Conservation (phyloP, 169 alveolate species). For the Neospora caninum region DNA sequence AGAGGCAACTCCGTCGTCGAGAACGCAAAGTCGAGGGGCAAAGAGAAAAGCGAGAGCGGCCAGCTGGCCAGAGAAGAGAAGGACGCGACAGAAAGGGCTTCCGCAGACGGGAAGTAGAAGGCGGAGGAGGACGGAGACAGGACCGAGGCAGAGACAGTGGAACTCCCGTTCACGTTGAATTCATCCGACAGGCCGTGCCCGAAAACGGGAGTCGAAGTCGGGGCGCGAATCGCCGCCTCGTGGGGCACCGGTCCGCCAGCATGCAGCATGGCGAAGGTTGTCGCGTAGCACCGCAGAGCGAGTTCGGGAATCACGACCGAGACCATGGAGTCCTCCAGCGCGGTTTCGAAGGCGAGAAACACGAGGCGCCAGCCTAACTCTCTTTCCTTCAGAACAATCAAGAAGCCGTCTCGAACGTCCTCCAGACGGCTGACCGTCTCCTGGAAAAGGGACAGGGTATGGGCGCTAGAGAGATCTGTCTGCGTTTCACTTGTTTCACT, state of each 20-base stretch:
- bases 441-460: constrained; percentile 27
- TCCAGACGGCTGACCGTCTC: constrained; percentile 44
- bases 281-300: constrained; percentile 36
- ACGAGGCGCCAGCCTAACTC: constrained; percentile 62
- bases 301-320: constrained; percentile 71
- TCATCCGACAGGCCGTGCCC: background rate
- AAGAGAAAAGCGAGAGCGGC: background rate
- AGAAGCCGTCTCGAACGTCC: constrained; percentile 50
- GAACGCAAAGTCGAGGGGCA: background rate
- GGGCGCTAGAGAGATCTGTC: constrained; percentile 15
- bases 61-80: background rate
- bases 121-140: background rate
- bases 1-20: background rate
- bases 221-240: background rate
- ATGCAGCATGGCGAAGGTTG: background rate
- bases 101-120: background rate
- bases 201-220: background rate
- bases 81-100: background rate
- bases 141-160: background rate
- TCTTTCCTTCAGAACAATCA: constrained; percentile 16
- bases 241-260: background rate
- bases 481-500: constrained; percentile 18
- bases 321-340: constrained; percentile 74
- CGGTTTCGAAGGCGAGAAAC: constrained; percentile 74
- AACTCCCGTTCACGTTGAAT: background rate